Conservation (phyloP, 2,329 filamentous ascomycete genomes). For the Aspergillus fijiensis region DNA sequence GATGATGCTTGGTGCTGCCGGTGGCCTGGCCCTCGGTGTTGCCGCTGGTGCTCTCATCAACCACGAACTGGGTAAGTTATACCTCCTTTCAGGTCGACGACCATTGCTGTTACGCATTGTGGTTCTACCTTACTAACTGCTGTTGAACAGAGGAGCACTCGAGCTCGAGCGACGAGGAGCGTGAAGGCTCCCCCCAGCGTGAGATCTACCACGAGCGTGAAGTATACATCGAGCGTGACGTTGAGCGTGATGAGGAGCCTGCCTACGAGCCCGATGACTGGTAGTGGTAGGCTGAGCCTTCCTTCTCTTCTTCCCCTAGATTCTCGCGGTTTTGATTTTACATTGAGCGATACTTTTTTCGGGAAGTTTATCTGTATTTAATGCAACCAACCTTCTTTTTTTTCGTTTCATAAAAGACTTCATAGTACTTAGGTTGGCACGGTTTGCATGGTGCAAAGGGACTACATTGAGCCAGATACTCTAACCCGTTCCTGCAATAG, state of each 20-base stretch:
- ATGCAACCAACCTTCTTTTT: not conserved
- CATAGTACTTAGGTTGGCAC: not conserved
- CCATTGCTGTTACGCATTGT: not conserved
- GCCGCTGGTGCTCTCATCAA: conserved; percentile 59
- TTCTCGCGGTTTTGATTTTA: not conserved
- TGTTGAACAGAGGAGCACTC: conserved; percentile 8
- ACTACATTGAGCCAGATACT: not conserved
- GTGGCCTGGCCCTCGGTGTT: conserved; percentile 57
- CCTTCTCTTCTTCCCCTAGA: not conserved
- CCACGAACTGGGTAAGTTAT: conserved; percentile 55
- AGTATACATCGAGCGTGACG: not conserved
- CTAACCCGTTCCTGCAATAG: not conserved
- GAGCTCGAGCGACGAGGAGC: not conserved
- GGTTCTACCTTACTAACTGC: not conserved
- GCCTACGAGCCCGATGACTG: conserved; percentile 1
- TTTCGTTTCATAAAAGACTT: not conserved
- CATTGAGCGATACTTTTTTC: not conserved
- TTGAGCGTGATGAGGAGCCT: conserved; percentile 2
- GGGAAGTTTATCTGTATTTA: not conserved
- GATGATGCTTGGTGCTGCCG: conserved; percentile 57
- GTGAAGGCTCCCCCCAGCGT: not conserved
- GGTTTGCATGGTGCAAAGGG: not conserved
- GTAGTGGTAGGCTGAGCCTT: not conserved
- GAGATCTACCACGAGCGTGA: not conserved
- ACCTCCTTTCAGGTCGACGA: not conserved